Conservation (phyloP, 441 rosid genomes). For the Hypseocharis bilobata region DNA sequence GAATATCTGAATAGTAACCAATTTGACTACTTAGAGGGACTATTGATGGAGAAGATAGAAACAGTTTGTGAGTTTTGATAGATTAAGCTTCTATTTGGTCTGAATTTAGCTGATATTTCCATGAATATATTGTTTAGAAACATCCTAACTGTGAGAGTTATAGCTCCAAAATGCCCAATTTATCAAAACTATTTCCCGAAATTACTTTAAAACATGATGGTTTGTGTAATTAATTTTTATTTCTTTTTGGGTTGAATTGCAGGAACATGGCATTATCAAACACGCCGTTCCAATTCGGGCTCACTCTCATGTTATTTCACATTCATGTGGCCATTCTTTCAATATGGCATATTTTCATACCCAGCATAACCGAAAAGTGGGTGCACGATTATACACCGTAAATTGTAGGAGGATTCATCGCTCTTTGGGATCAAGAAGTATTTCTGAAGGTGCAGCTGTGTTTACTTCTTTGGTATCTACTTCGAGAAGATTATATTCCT, state of each 20-base stretch:
- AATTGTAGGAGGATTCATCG: conserved; percentile 27
- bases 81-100: neutral
- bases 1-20: neutral
- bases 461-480: conserved; percentile 26
- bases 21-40: neutral
- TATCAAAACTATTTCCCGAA: too few relatives aligned
- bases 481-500: conserved; percentile 28
- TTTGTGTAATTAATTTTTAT: too few relatives aligned
- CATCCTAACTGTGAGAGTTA: too few relatives aligned
- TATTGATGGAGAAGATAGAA: neutral
- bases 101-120: neutral
- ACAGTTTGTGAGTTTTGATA: neutral
- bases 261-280: conserved; percentile 45
- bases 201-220: too few relatives aligned
- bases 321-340: conserved; percentile 28
- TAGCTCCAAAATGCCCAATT: too few relatives aligned
- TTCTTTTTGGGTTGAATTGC: conserved; percentile 17
- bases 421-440: conserved; percentile 28
- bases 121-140: neutral
- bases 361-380: conserved; percentile 16
- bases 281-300: conserved; percentile 28
- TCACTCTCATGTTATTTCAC: conserved; percentile 23
- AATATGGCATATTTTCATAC: conserved; percentile 17
- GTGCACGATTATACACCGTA: conserved; percentile 22
- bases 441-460: conserved; percentile 25